Conservation (phyloP, 208 protist species). For the Leishmania aethiopica region DNA sequence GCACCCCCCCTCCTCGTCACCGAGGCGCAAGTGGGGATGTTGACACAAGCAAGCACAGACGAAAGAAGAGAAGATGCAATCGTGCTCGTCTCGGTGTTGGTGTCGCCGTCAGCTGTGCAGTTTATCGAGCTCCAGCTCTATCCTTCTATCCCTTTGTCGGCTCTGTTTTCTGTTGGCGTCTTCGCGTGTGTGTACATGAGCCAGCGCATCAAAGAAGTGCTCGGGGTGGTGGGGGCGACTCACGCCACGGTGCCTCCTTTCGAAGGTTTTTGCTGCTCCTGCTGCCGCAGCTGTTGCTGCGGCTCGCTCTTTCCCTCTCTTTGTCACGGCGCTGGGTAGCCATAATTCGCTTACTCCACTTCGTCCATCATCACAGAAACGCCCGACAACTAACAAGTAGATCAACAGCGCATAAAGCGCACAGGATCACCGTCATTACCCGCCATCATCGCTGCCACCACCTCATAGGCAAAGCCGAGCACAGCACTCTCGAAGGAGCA, state of each 20-base stretch:
- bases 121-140: background rate
- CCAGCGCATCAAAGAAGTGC: background rate
- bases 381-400: background rate
- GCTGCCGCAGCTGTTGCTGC: background rate
- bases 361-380: background rate
- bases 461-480: background rate
- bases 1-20: background rate
- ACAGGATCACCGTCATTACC: background rate
- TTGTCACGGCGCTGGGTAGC: background rate
- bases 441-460: background rate
- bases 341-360: background rate
- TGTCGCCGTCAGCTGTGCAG: background rate
- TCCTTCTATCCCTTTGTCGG: background rate
- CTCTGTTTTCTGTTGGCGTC: background rate
- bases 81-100: background rate
- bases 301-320: background rate
- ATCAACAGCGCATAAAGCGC: background rate
- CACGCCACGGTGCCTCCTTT: background rate
- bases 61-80: background rate
- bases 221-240: background rate
- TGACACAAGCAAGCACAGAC: background rate
- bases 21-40: background rate
- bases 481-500: background rate
- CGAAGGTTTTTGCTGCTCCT: background rate
- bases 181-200: background rate